Base-by-base conservation (phyloP, 257 asterid genomes). In the Plantago ovata region DNA sequence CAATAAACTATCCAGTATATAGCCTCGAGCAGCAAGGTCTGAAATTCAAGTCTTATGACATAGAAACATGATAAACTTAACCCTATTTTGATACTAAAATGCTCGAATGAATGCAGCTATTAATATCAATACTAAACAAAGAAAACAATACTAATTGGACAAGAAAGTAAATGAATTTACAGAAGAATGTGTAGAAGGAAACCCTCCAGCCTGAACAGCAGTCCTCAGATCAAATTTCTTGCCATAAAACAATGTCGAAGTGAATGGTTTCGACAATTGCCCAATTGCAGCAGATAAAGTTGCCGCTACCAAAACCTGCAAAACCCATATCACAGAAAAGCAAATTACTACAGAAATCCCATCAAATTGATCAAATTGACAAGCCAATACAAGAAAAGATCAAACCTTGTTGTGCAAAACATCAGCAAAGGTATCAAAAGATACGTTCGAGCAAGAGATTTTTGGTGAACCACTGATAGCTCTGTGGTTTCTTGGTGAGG, bases 121-220 rank as follows among this genome's bases (percentile, higher is more conserved):
- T 28, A 28, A 28, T n/a, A n/a, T n/a, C 2, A 28, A 28, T 28
- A 8, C 7, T 43, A 13, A 33, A 18, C 38, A 28, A 56, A 42
- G 14, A 33, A 33, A n/a, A 4, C 10, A 56, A 23, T n/a, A n/a
- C n/a, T n/a, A 36, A 14, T 23, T 7, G 4, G 19, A 42, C 14
- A 21, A 11, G 43, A 62, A 10, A 43, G 10, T 22, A 45, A 65
- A 20, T 16, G 14, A 11, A 12, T 38, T 74, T 79, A 87, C 96
- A 50, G 96, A 91, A 53, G 98, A 85, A 78, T 91, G 98, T 0
- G 94, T 81, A 42, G 98, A 91, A 75, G 98, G 98, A 62, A 91
- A 80, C 7, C 98, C 96, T 65, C 96, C 98, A 72, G 96, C 68
- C 36, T 75, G 82, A 38, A 83, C 23, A 52, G 70, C 79, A 36